Base-by-base conservation (phyloP, 176 grass and related monocot genomes). In the Musa itinerans region DNA sequence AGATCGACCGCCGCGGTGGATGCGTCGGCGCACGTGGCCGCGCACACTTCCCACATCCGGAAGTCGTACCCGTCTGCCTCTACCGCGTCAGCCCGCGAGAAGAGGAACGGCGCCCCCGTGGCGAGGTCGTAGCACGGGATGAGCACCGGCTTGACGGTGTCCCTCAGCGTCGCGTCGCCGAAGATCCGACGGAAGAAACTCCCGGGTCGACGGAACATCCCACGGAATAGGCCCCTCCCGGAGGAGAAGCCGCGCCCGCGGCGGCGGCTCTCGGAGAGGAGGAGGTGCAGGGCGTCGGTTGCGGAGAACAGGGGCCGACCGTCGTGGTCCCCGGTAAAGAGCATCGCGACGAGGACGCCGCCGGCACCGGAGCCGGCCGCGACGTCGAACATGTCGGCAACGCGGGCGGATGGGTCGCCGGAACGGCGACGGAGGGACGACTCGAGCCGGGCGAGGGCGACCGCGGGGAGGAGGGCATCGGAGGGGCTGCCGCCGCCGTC, bases 321-420 rank as follows among this genome's bases (percentile, higher is more conserved):
- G 50, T 84, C 75, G 43, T 54, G 17, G 0, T 86, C 84, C 0
- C 88, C 78, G 8, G 90, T 86, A 17, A 93, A 88, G 21, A 99
- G 82, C 91, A 99, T 92, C n/a, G 88, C 83, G 11, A 86, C 88
- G 0, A 99, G 91, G 20, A 99, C 90, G 51, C 95, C 95, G 16
- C 95, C 95, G 15, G 86, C 91, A 53, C 95, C 91, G 0, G 95
- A 99, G 8, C 95, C 95, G 0, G 91, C 88, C 0, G 85, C 88
- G 10, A 99, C 88, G 82, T 99, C 95, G 63, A 99, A 99, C 72
- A 92, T 91, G 78, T 99, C 91, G 0, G 88, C 85, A 3, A 99
- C 85, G 43, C 88, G 72, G 2, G 81, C 88, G 1, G 68, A 77
- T 0, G 81, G 73, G 54, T 99, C 88, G 0, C 90, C 86, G 0